Base-by-base conservation (phyloP, 192 early-diverging fungal genomes). In the Cetraspora pellucida region DNA sequence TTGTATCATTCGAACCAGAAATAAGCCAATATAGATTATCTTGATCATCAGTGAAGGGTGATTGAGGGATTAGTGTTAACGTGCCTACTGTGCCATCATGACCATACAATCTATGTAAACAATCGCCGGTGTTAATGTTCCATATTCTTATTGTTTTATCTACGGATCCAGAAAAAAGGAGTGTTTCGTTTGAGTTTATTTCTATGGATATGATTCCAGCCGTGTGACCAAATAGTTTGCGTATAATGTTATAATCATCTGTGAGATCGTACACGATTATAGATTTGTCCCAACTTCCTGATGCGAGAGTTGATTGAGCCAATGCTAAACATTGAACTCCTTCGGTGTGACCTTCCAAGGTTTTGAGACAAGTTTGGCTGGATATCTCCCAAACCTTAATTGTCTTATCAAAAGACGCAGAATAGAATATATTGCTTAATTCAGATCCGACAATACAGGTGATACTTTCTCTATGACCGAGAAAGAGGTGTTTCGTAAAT, bases 121-220 rank as follows among this genome's bases (percentile, higher is more conserved):
- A 54, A 9, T 47, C 50, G 31, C 68, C 68, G 46, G 23, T 30
- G 17, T 49, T 11, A 25, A 71, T 30, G 28, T 71, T 31, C 68
- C 68, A 71, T 30, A 71, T 71, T 25, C 68, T 27, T 23, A 71
- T 71, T 10, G 47, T 52, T 52, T 54, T 71, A 37, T 71, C 68
- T 28, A 71, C 68, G 7, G 68, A 71, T 19, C 68, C 68, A 9
- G 68, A 71, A 54, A 52, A 71, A 16, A 71, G 31, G 19, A 54
- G 7, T 25, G 68, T 28, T 71, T 71, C 68, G 31, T 71, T 37
- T n/a, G 45, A 7, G 14, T 27, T 45, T 47, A 71, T 52, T 19
- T n/a, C 30, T 23, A 71, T 30, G 3, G 68, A 71, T 30, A 71
- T 71, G 27, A 71, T 54, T 17, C 68, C 68, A 17, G 68, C 68